Evolutionary conservation across 495 filamentous ascomycete species (phyloP), one percentile per base, ranked within the genome.

Genomic region (Aspergillus funiculosus): DNA sequence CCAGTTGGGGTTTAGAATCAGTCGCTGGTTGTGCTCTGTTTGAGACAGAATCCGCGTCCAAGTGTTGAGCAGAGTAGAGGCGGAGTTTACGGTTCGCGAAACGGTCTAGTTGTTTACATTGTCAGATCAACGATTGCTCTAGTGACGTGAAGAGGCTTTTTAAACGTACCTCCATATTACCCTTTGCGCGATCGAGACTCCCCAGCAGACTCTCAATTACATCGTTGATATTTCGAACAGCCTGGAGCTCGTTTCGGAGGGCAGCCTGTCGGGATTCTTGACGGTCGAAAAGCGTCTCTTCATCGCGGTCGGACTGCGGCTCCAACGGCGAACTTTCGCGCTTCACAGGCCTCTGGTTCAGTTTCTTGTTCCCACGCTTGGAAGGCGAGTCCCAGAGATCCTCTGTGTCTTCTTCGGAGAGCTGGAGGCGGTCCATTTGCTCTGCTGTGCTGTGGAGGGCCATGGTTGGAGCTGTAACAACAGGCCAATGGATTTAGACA

Each of bases 41-140:
- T 96, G 92, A 17, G 86, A 90, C 4, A 98, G 78, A 50, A 97
- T 96, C 44, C 89, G 82, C 31, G 89, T 94, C 89, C 89, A 98
- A 19, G 92, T 92, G 53, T 90, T 88, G 26, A 98, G 78, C n/a
- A 98, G 79, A 0, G 87, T 88, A 26, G 89, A 90, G n/a, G 91
- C 88, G 32, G 86, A 89, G 40, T 77, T 71, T 19, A 96, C 86
- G 3, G 92, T 96, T 39, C 77, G 74, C 30, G 85, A 86, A 9
- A 98, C 89, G 9, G 86, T 92, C 84, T 92, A 50, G 13, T 37
- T 30, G n/a, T n/a, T n/a, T n/a, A n/a, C n/a, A n/a, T n/a, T 17
- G 2, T 5, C 11, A 9, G 30, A 11, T 43, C n/a, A 46, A 22
- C 35, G 24, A 30, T 36, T 27, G 14, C 20, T 21, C 26, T 17